Percentiles rank a stretch among this genome's conserved stretches.
Evolutionary conservation across 257 asterid species (phyloP).

Genomic region (Datura wrightii): DNA sequence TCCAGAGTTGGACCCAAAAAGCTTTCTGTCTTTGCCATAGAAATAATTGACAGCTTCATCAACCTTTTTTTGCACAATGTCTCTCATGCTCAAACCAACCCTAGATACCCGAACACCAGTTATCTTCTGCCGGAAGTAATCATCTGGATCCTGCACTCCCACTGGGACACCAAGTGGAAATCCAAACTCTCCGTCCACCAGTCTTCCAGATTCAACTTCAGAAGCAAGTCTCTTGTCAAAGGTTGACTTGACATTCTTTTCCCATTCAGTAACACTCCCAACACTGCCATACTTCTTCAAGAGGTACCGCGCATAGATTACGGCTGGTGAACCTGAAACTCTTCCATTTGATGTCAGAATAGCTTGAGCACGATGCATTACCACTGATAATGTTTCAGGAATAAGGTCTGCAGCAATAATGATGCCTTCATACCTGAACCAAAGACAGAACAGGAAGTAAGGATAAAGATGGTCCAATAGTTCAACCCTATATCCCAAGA

Average conservation of each 20-base stretch:
- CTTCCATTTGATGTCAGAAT: conserved; percentile 78
- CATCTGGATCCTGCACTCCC: conserved; percentile 96
- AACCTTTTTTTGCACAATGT: conserved; percentile 77
- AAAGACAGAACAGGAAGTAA: conserved; percentile 34
- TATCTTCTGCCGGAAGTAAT: conserved; percentile 90
- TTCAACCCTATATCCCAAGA: conserved; percentile 2
- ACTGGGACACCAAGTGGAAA: conserved; percentile 90
- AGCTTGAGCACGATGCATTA: conserved; percentile 73
- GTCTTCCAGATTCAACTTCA: conserved; percentile 83
- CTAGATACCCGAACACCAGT: conserved; percentile 77
- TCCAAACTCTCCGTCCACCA: conserved; percentile 76
- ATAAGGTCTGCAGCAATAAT: conserved; percentile 86
- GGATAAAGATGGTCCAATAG: not conserved
- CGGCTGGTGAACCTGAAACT: conserved; percentile 72
- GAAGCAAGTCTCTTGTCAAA: conserved; percentile 82
- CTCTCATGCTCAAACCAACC: conserved; percentile 89
- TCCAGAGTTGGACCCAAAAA: conserved; percentile 59
- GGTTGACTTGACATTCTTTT: conserved; percentile 73
- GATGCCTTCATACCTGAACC: conserved; percentile 84
- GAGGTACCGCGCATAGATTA: conserved; percentile 74
- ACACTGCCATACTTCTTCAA: conserved; percentile 72
- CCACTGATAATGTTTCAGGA: conserved; percentile 82
- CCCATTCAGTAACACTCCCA: conserved; percentile 86
- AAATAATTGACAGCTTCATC: conserved; percentile 75
- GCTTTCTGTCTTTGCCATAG: conserved; percentile 77